These are phyloP conservation scores for Collybia sp. DNA, from an alignment of 768 basidiomycete species.

Conservation along the genomic window DNA sequence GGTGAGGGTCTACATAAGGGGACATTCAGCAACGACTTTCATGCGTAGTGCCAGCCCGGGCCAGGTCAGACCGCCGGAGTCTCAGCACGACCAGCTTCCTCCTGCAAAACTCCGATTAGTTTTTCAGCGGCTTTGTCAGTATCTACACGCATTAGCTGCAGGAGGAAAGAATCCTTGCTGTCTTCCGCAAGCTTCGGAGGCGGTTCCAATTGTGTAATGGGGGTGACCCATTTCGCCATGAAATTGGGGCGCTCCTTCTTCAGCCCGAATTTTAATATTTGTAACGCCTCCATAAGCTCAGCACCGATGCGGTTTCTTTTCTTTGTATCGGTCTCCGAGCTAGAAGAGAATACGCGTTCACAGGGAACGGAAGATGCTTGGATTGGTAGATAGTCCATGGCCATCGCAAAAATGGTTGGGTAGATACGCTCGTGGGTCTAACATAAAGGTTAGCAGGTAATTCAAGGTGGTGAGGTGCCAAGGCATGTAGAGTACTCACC, in stretches of 20 bases:
- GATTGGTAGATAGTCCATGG: constrained; percentile 8
- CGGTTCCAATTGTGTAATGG: too few relatives aligned
- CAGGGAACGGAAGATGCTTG: constrained; percentile 14
- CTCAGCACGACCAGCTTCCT: too few relatives aligned
- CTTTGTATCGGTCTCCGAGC: constrained; percentile 9
- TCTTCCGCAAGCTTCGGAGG: too few relatives aligned
- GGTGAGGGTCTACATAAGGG: too few relatives aligned
- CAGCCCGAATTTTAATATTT: constrained; percentile 11
- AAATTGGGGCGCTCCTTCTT: constrained; percentile 9
- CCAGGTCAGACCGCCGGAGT: too few relatives aligned
- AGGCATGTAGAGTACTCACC: not conserved
- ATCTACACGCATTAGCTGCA: too few relatives aligned
- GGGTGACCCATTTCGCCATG: too few relatives aligned
- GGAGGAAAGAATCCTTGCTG: too few relatives aligned
- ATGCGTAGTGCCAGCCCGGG: too few relatives aligned
- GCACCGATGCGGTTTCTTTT: constrained; percentile 8
- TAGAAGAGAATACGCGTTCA: constrained; percentile 12
- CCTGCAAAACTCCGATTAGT: too few relatives aligned
- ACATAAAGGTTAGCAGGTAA: not conserved
- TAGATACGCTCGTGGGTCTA: not conserved
- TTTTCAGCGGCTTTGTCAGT: too few relatives aligned
- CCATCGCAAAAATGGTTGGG: constrained; percentile 2
- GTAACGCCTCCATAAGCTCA: constrained; percentile 13
- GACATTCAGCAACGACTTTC: too few relatives aligned
- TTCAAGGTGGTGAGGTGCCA: not conserved